Evolutionary conservation across 2,329 filamentous ascomycete species (phyloP).

Genomic region (Fusarium drepaniforme): DNA sequence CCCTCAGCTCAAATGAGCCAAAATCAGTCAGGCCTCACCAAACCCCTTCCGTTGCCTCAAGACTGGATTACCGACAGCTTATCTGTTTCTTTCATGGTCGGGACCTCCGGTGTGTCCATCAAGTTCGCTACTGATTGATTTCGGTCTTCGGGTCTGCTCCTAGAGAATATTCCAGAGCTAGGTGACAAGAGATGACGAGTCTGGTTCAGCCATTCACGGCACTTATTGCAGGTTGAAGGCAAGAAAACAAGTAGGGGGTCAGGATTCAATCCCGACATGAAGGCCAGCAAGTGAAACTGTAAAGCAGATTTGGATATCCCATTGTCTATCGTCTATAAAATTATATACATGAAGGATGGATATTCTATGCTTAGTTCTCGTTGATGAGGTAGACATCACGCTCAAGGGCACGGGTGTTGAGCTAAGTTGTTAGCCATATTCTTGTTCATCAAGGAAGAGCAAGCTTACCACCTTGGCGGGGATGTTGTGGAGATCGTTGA

Average conservation of each 20-base stretch:
- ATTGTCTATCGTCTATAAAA: neutral
- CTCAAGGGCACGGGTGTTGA: constrained; percentile 44
- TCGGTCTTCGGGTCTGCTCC: too few relatives aligned
- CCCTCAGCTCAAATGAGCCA: too few relatives aligned
- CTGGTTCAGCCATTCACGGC: too few relatives aligned
- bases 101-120: too few relatives aligned
- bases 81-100: too few relatives aligned
- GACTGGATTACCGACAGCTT: too few relatives aligned
- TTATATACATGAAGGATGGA: neutral
- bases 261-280: neutral
- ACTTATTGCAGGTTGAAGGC: too few relatives aligned
- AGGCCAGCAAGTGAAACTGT: neutral
- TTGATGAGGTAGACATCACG: constrained; percentile 41
- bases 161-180: too few relatives aligned
- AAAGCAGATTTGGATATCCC: neutral
- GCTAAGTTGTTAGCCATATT: constrained; percentile 22
- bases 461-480: constrained; percentile 37
- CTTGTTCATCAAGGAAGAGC: fast-evolving
- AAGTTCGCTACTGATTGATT: too few relatives aligned
- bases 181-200: too few relatives aligned
- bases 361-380: constrained; percentile 14
- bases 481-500: constrained; percentile 43
- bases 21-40: too few relatives aligned
- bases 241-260: neutral
- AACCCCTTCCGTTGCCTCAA: too few relatives aligned